These are phyloP conservation scores for Cladosporium sp. DNA, from an alignment of 2,329 filamentous ascomycete genomes.

Conservation along the genomic window DNA sequence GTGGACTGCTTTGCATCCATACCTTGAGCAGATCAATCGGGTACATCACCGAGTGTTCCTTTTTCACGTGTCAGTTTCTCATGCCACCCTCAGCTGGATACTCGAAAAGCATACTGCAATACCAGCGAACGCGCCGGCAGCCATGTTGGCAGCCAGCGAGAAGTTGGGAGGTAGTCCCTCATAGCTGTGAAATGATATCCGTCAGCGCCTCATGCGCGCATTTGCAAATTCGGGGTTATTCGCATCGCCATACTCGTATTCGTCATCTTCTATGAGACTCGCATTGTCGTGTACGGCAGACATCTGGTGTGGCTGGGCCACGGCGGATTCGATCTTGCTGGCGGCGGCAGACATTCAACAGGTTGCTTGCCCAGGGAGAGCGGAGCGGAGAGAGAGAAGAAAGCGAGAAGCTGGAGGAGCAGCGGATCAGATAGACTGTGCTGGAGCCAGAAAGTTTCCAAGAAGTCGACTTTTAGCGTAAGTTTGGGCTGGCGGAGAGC, in stretches of 20 bases:
- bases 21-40: slow-evolving; percentile 98
- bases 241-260: slow-evolving; percentile 38
- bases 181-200: slow-evolving; percentile 59
- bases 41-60: slow-evolving; percentile 99
- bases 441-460: not conserved
- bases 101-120: slow-evolving; percentile 72
- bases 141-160: slow-evolving; percentile 91
- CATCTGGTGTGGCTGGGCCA: slow-evolving; percentile 23
- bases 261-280: slow-evolving; percentile 34
- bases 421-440: not conserved
- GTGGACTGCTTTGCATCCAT: slow-evolving; percentile 27
- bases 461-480: not conserved
- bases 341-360: slow-evolving; percentile 17
- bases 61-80: slow-evolving; percentile 25
- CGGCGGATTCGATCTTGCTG: slow-evolving; percentile 19
- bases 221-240: not conserved
- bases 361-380: not conserved
- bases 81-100: not conserved
- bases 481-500: not conserved
- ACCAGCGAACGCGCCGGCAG: slow-evolving; percentile 92
- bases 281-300: slow-evolving; percentile 36
- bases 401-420: slow-evolving; percentile 7
- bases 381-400: not conserved
- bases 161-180: slow-evolving; percentile 93
- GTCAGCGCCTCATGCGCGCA: slow-evolving; percentile 15